Evolutionary conservation across 352 stramenopile genomes (phyloP), one percentile per base, ranked within the genome.

Genomic region (Plasmopara muralis): DNA sequence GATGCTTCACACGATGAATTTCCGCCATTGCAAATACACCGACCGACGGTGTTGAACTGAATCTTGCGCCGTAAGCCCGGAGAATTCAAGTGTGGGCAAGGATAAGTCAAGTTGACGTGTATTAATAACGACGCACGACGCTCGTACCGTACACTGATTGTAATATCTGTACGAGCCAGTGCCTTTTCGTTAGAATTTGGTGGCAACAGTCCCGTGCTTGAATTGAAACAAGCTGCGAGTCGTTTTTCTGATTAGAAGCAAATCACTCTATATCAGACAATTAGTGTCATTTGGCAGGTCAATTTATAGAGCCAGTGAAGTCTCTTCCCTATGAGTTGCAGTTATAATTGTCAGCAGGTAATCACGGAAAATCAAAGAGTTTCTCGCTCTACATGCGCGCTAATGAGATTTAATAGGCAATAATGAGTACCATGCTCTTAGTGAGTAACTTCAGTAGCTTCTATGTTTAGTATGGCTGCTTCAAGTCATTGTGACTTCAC

Each of bases 81-180:
- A 20, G 47, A 62, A 63, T 56, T 28, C 37, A 53, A 50, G 40
- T 60, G 46, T 60, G 53, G 5, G 31, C 20, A 35, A 35, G 10
- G 31, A 35, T 2, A 35, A 35, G 31, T 2, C 31, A 41, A 55
- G 31, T 56, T 50, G 41, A 48, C 34, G 25, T 50, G 43, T 46
- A 57, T 35, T 12, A 35, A 35, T 35, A 35, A 51, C 45, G 45
- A 59, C 39, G 43, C 50, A 35, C 20, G 43, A 43, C 44, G 37
- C 41, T 57, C 20, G 42, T 12, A 35, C 31, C 31, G 1, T 35
- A 35, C 6, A 35, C 31, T 35, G 7, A 35, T 35, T 35, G 20
- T 35, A 35, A 35, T 35, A 35, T 2, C 44, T 13, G 8, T 34
- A 45, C 28, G 5, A 14, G 7, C 10, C 31, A 35, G 42, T 20